These are phyloP conservation scores for Yarrowia divulgata DNA, from an alignment of 805 yeast genomes.

Conservation along the genomic window DNA sequence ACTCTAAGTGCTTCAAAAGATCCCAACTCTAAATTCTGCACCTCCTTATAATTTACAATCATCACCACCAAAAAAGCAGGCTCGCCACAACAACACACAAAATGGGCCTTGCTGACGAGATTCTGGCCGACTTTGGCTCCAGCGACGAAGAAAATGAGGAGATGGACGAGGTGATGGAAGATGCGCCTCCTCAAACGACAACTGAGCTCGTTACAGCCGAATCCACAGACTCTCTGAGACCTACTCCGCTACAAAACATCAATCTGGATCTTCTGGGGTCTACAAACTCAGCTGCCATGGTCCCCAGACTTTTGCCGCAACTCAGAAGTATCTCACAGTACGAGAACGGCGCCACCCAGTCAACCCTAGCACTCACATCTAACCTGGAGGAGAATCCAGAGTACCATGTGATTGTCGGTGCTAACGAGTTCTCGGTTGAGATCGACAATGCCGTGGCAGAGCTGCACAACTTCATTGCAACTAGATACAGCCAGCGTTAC, in stretches of 20 bases:
- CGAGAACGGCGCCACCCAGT: constrained; percentile 18
- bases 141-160: constrained; percentile 43
- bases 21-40: constrained; percentile 11
- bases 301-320: constrained; percentile 9
- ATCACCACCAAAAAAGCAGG: neutral
- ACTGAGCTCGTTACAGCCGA: neutral
- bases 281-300: constrained; percentile 3
- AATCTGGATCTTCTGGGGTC: constrained; percentile 1
- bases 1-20: neutral
- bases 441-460: constrained; percentile 62
- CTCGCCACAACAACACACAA: neutral
- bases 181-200: neutral
- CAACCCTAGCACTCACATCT: constrained; percentile 28
- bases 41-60: neutral
- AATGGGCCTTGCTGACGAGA: constrained; percentile 53
- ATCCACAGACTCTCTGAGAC: neutral
- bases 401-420: constrained; percentile 58
- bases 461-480: constrained; percentile 59
- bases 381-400: constrained; percentile 45
- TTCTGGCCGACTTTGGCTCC: constrained; percentile 52
- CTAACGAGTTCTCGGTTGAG: constrained; percentile 63
- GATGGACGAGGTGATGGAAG: constrained; percentile 32
- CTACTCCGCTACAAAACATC: constrained; percentile 11
- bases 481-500: constrained; percentile 66
- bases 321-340: constrained; percentile 22